Percentiles rank a stretch among this genome's conserved stretches.
Evolutionary conservation across 179 eudicot species (phyloP).

Genomic region (Actinidia chinensis): DNA sequence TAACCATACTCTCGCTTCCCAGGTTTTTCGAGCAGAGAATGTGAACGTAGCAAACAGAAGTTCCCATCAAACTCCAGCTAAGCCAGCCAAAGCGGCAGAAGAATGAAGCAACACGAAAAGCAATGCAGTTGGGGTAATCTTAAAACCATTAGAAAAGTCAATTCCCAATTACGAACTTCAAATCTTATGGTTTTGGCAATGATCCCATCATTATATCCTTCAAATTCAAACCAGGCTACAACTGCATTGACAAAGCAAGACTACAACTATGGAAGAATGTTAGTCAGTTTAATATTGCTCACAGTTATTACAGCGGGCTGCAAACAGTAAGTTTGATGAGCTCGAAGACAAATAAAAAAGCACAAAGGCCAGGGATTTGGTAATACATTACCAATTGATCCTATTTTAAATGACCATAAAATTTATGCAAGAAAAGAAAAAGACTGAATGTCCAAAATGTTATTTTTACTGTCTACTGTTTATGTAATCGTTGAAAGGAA

Average conservation of each 20-base stretch:
- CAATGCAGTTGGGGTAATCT: slow-evolving; percentile 51
- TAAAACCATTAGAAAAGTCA: neutral
- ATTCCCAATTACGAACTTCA: slow-evolving; percentile 1
- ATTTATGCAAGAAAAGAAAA: slow-evolving; percentile 1
- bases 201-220: neutral
- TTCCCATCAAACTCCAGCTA: slow-evolving; percentile 49
- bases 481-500: slow-evolving; percentile 8
- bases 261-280: neutral
- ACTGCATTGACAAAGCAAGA: slow-evolving; percentile 31
- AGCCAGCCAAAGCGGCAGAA: slow-evolving; percentile 52
- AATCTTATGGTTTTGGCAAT: neutral
- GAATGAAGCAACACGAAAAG: slow-evolving; percentile 35
- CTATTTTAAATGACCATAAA: neutral
- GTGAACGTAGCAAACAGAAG: slow-evolving; percentile 29
- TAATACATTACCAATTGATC: neutral
- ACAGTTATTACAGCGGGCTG: slow-evolving; percentile 1
- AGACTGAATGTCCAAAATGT: neutral
- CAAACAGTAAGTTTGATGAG: neutral
- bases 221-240: slow-evolving; percentile 40
- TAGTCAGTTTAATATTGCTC: neutral
- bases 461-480: neutral
- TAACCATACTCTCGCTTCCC: slow-evolving; percentile 17
- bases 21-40: slow-evolving; percentile 45
- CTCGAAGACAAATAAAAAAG: neutral
- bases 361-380: slow-evolving; percentile 6